Evolutionary conservation across 129 eudicot species (phyloP).

Genomic region (Centaurea solstitialis): DNA sequence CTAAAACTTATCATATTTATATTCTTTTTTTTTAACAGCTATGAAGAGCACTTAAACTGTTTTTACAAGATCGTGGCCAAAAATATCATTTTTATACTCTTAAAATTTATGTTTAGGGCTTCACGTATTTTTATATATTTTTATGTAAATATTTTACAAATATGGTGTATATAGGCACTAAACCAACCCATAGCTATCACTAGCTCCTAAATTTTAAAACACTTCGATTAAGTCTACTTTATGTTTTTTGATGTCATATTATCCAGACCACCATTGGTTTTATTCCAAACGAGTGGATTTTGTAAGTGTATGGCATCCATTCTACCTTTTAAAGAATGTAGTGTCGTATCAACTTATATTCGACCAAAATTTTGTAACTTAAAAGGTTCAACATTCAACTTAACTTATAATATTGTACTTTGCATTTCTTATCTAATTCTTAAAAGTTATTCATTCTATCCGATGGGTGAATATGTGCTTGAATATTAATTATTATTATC

Average conservation of each 20-base stretch:
- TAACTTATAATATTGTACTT: conserved; percentile 1
- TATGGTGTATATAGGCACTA: neutral
- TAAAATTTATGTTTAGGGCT: no score
- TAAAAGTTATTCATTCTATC: conserved; percentile 9
- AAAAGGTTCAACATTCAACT: conserved; percentile 18
- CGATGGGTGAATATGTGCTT: conserved; percentile 23
- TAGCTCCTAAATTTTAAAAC: neutral
- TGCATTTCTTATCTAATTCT: conserved; percentile 15
- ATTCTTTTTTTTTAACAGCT: no score
- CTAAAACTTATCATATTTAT: neutral
- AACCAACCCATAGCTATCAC: neutral
- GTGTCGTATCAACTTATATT: conserved; percentile 25
- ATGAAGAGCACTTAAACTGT: no score
- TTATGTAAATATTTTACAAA: neutral
- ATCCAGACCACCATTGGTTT: conserved; percentile 28
- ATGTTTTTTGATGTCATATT: conserved; percentile 15
- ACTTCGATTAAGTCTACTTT: neutral
- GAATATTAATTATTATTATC: neutral
- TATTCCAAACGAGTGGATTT: conserved; percentile 33
- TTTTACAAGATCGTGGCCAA: no score
- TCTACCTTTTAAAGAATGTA: conserved; percentile 25
- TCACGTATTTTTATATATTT: neutral
- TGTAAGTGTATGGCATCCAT: conserved; percentile 24
- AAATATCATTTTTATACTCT: neutral
- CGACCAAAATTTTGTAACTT: conserved; percentile 17